These are phyloP conservation scores for Lathyrus sativus DNA, from an alignment of 306 rosid genomes.

Conservation along the genomic window DNA sequence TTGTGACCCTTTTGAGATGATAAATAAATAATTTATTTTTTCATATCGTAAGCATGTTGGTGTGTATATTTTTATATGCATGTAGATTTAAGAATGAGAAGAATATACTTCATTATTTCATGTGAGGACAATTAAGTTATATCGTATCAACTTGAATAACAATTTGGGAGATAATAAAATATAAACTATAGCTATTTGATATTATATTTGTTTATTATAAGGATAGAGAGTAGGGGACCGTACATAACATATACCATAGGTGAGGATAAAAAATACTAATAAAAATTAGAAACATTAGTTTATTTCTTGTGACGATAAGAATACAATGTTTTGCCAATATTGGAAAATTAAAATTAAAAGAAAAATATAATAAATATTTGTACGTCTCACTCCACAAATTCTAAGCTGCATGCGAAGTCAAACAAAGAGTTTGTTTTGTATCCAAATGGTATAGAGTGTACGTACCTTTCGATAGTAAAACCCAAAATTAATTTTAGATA, in stretches of 20 bases:
- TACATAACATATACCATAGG: conserved; percentile 10
- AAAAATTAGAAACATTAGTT: conserved; percentile 35
- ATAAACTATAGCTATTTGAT: conserved; percentile 18
- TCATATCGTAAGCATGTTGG: conserved; percentile 43
- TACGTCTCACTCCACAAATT: conserved; percentile 35
- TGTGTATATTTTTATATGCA: conserved; percentile 45
- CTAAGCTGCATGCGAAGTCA: conserved; percentile 24
- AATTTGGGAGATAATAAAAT: conserved; percentile 20
- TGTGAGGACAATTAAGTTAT: conserved; percentile 49
- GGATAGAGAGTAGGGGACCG: conserved; percentile 26
- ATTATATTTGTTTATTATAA: conserved; percentile 29
- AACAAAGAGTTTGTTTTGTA: conserved; percentile 11
- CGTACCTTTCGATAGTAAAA: conserved; percentile 8
- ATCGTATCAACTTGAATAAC: conserved; percentile 41
- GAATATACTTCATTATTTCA: conserved; percentile 51
- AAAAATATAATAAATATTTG: background rate
- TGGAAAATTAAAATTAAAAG: background rate
- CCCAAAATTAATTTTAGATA: background rate
- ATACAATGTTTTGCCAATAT: conserved; percentile 1
- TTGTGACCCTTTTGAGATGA: conserved; percentile 38
- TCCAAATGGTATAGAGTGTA: conserved; percentile 8
- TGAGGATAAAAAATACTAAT: background rate
- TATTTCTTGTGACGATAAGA: conserved; percentile 33
- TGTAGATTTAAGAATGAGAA: conserved; percentile 46
- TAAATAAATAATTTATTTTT: conserved; percentile 40